Base-by-base conservation (phyloP, 495 filamentous ascomycete species). In the Filosporella fistucella region DNA sequence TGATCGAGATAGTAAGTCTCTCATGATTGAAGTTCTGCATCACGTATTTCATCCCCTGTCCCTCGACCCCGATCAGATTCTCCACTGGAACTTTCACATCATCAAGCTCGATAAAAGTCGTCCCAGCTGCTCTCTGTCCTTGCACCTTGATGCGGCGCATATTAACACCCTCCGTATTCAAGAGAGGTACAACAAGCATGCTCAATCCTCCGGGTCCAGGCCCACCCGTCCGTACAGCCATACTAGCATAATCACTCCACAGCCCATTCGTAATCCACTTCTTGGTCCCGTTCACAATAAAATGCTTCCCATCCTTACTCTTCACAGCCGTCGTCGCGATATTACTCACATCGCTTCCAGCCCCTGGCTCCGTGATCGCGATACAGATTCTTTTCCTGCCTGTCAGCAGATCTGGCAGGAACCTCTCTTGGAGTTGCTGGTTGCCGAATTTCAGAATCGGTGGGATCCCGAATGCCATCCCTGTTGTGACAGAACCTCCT, bases 21-120 rank as follows among this genome's bases (percentile, higher is more conserved):
- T 90, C 86, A 55, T 90, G 85, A 68, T 89, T 89, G 77, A 90
- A 89, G 65, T 90, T 89, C 33, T 80, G 84, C 85, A 90, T 89
- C 52, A 89, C 78, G 55, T 86, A 82, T 29, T 67, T 71, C 82
- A 90, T 87, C 12, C 86, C 86, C 46, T 71, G 67, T 35, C 82
- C 82, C 56, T 90, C 86, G 23, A 65, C 48, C n/a, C 84, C 84
- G 45, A 90, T 74, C 4, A 90, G 63, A 60, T 90, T 88, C 29
- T 68, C 67, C 1, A 78, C 73, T 3, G 84, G 85, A 3, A 90
- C 84, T 45, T 72, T 68, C 29, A 59, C 52, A 47, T 89, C 82
- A 49, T 88, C 84, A 6, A 90, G 74, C 54, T 85, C 80, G 55
- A 90, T 89, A 60, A 79, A 88, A 0, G 86, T 87, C 6, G 85